Evolutionary conservation across 768 basidiomycete genomes (phyloP).

Genomic region (Macrocybe gigantea): DNA sequence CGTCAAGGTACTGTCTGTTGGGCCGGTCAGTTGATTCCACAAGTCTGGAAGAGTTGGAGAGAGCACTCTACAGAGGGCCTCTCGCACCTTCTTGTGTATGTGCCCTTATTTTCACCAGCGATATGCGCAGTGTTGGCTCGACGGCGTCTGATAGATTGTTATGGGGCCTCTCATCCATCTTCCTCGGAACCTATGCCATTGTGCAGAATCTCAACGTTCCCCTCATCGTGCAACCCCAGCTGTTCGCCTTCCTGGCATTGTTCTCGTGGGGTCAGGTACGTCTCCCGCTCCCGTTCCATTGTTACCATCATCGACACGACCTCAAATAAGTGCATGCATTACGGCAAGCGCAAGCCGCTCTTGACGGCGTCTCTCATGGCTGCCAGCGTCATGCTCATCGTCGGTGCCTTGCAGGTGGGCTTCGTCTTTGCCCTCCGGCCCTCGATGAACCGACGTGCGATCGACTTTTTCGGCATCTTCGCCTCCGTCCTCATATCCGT

Average conservation of each 20-base stretch:
- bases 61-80: slow-evolving; percentile 65
- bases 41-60: slow-evolving; percentile 68
- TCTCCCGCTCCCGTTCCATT: background rate
- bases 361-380: slow-evolving; percentile 28
- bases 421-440: slow-evolving; percentile 56
- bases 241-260: slow-evolving; percentile 55
- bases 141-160: slow-evolving; percentile 33
- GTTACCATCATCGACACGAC: slow-evolving; percentile 5
- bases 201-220: slow-evolving; percentile 66
- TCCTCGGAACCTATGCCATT: slow-evolving; percentile 66
- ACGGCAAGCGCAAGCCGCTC: slow-evolving; percentile 39
- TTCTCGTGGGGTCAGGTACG: slow-evolving; percentile 64
- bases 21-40: slow-evolving; percentile 64
- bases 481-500: slow-evolving; percentile 50
- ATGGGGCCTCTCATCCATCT: slow-evolving; percentile 55
- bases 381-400: slow-evolving; percentile 30
- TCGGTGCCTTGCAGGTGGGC: slow-evolving; percentile 53
- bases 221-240: slow-evolving; percentile 61
- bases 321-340: slow-evolving; percentile 56
- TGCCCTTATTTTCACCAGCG: slow-evolving; percentile 1
- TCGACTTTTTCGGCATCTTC: slow-evolving; percentile 59
- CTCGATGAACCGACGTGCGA: slow-evolving; percentile 24
- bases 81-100: slow-evolving; percentile 61
- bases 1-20: slow-evolving; percentile 57
- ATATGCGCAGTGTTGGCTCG: background rate